These are phyloP conservation scores for Lagenaria siceraria DNA, from an alignment of 306 rosid species.

Conservation along the genomic window DNA sequence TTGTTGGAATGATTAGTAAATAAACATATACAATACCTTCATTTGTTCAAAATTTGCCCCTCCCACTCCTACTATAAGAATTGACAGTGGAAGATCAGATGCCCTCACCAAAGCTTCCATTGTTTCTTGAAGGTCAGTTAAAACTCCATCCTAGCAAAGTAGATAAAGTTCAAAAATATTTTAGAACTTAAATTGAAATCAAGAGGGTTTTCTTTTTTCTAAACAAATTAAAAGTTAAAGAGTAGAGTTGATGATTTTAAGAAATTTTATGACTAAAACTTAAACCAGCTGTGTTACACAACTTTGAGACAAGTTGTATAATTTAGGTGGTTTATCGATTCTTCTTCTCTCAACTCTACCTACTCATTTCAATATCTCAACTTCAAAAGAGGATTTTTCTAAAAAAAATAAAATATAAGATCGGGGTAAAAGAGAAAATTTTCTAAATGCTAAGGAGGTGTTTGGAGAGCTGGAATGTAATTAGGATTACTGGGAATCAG, in stretches of 20 bases:
- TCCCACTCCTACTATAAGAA: slow-evolving; percentile 89
- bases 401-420: not conserved
- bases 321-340: not conserved
- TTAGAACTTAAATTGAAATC: not conserved
- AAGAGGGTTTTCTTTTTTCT: too few species aligned
- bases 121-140: slow-evolving; percentile 83
- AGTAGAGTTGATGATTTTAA: too few species aligned
- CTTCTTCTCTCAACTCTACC: too few species aligned
- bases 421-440: not conserved
- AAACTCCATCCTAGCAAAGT: slow-evolving; percentile 64
- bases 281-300: not conserved
- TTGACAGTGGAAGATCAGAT: slow-evolving; percentile 74
- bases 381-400: not conserved
- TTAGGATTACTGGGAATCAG: too few species aligned
- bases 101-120: slow-evolving; percentile 63
- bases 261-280: too few species aligned
- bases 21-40: slow-evolving; percentile 42
- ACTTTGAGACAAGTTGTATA: not conserved
- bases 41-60: slow-evolving; percentile 60
- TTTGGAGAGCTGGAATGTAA: too few species aligned
- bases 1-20: not conserved
- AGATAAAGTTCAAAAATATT: not conserved
- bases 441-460: not conserved
- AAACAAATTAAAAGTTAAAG: too few species aligned
- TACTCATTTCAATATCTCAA: too few species aligned